Evolutionary conservation across 805 yeast genomes (phyloP), one percentile per base, ranked within the genome.

Genomic region (Saccharomycopsis selenospora): DNA sequence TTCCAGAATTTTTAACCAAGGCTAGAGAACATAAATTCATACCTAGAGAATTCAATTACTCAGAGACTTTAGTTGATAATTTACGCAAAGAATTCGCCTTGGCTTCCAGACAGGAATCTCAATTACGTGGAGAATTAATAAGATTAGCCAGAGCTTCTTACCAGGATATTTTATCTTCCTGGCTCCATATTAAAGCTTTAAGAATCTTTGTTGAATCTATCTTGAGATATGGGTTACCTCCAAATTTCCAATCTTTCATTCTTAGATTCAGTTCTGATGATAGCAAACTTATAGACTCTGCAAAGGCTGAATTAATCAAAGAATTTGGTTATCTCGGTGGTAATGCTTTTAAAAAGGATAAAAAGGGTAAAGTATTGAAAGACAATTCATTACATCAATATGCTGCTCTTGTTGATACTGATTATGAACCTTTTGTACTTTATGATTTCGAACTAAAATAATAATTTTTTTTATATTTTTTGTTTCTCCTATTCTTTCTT

Each of bases 221-320:
- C 13, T 75, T 93, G 64, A 82, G 99, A 67, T 93, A 93, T 65
- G 99, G 99, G 0, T 76, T 93, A 55, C 99, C 99, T 29, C 97
- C 98, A 26, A 84, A 83, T 59, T 93, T 91, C 65, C 76, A 79
- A 60, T 68, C 72, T 45, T 76, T 59, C 56, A 64, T 73, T 47
- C 60, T 79, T 42, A 70, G 70, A 54, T 61, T 70, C 77, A 11
- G 71, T 69, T 24, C 74, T 85, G 57, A 69, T 65, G 24, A 49
- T 48, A 38, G 68, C 14, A 52, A 71, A 56, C 64, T 69, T 18
- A 61, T 72, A 36, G 69, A 67, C 26, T 78, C 75, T 65, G 80
- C 89, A 41, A 89, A 83, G 66, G 68, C 74, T 51, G 85, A 82
- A 55, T 73, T 93, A 54, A 68, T 85, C 42, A 73, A 72, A 40